These are phyloP conservation scores for Diaporthe sp. DNA, from an alignment of 2,329 filamentous ascomycete genomes.

Conservation along the genomic window DNA sequence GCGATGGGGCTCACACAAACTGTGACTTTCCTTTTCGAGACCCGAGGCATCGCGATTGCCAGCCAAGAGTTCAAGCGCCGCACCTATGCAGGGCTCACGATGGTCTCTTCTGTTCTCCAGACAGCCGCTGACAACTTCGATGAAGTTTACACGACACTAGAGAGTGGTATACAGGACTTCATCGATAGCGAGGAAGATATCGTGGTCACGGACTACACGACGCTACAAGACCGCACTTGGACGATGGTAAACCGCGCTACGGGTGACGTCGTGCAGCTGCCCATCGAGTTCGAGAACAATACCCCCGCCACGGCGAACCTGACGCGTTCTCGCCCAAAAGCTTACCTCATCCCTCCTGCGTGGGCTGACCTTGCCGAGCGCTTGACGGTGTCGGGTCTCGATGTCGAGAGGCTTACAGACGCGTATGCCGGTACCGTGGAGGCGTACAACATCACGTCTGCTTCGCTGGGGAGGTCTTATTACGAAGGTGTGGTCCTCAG, in stretches of 20 bases:
- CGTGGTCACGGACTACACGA: not conserved
- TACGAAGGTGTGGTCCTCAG: constrained; percentile 10
- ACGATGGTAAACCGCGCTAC: constrained; percentile 1
- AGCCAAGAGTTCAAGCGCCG: constrained; percentile 20
- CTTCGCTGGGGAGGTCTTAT: not conserved
- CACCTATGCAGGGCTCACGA: constrained; percentile 10
- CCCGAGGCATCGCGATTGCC: not conserved
- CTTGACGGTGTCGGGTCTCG: not conserved
- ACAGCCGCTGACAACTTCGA: constrained; percentile 15
- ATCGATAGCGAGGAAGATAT: constrained; percentile 1
- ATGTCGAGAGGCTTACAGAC: constrained; percentile 1
- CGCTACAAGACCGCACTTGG: not conserved
- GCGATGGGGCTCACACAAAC: not conserved
- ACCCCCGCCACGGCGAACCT: not conserved
- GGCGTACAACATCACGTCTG: constrained; percentile 9
- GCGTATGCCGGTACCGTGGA: not conserved
- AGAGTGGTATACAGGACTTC: not conserved
- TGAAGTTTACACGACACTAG: not conserved
- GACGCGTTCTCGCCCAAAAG: not conserved
- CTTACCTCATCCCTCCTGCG: not conserved
- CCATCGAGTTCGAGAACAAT: constrained; percentile 5
- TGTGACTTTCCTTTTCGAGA: not conserved
- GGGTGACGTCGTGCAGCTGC: not conserved
- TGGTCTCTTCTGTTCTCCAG: not conserved
- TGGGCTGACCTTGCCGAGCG: constrained; percentile 22